phyloP scores from a whole-genome alignment of 306 rosid species.

The Cicer judaicum region DNA sequence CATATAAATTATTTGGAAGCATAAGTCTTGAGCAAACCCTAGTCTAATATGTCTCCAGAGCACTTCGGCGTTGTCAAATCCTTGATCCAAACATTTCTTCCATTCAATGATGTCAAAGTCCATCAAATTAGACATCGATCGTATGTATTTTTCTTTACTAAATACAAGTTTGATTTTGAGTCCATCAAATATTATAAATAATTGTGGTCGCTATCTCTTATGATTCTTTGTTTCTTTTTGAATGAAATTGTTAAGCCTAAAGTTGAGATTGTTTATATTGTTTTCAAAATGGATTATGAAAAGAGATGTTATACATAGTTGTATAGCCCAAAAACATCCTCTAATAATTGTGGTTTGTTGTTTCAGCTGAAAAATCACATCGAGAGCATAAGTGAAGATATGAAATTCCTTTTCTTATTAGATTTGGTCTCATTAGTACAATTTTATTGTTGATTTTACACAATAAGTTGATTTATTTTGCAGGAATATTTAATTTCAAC shows the following conservation, averaged over 20 bases:
- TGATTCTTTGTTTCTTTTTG: background rate
- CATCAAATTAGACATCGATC: background rate
- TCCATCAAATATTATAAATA: background rate
- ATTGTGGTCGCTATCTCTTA: background rate
- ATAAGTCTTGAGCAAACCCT: background rate
- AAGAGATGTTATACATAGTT: background rate
- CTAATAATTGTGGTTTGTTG: background rate
- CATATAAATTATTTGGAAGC: background rate
- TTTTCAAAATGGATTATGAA: background rate
- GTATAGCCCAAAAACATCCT: background rate
- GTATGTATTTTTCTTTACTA: background rate
- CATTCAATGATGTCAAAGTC: background rate
- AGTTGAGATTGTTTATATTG: background rate
- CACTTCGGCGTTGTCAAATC: background rate
- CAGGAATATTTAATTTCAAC: background rate
- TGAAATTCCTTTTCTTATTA: background rate
- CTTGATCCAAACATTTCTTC: background rate
- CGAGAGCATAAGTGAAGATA: background rate
- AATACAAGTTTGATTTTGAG: background rate
- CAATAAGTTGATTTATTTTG: background rate
- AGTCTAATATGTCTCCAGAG: background rate
- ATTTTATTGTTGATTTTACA: background rate
- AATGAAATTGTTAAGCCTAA: background rate
- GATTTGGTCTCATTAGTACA: background rate
- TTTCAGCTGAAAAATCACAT: background rate